Evolutionary conservation across 176 grass and related monocot species (phyloP), one percentile per base, ranked within the genome.

Genomic region (Phoenix dactylifera): DNA sequence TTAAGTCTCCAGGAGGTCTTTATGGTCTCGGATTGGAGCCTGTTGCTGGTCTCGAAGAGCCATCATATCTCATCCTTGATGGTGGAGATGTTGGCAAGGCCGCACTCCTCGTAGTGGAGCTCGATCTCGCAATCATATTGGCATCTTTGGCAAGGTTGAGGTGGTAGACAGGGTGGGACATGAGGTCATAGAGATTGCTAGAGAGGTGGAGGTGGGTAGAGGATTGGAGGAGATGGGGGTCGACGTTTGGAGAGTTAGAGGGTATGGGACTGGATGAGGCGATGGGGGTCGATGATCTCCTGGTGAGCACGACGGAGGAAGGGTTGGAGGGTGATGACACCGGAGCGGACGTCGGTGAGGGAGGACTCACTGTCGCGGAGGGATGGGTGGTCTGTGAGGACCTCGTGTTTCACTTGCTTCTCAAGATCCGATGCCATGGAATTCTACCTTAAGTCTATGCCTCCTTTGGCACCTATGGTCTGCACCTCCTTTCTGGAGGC

Each of bases 41-140:
- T 84, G 16, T 64, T 65, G 4, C 80, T 81, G 1, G 84, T 75
- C 12, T 86, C 84, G 18, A 80, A 81, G 2, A 97, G 74, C 62
- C 72, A 79, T 23, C 76, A 78, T 81, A 97, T 97, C 70, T 97
- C 86, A 52, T 91, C 87, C 14, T 97, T 83, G 14, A 97, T 81
- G 9, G 63, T 79, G 61, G 76, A 85, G 63, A 97, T 97, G 24
- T 84, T 84, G 16, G 84, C 28, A 49, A 97, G 82, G 68, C 78
- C 80, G 54, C 86, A 86, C 67, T 97, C 84, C 57, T 91, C 80
- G 28, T 97, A 91, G 57, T 91, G 74, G 3, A 84, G 78, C 51
- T 85, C 77, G 65, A 84, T 90, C 72, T 97, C 87, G 59, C 87
- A 79, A 16, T 91, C 51, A 97, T 78, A 78, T 97, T 84, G 2